A percentile compares a stretch with the other conserved stretches of the same genome.
Evolutionary conservation across 75 land plant species (phyloP).

Genomic region (Cunninghamia lanceolata): DNA sequence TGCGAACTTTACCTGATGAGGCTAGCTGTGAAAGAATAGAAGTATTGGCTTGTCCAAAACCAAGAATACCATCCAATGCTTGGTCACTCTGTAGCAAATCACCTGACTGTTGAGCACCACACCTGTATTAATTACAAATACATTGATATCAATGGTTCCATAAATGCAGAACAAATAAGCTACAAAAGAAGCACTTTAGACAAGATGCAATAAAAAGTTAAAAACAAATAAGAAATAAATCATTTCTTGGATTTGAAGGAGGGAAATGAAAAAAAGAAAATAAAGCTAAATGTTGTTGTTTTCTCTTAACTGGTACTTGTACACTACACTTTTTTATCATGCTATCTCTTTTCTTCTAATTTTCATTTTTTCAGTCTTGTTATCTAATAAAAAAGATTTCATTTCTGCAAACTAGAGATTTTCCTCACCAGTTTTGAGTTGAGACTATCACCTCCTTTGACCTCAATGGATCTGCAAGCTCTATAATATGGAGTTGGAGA

Average conservation of each 20-base stretch:
- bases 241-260: not conserved
- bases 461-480: not conserved
- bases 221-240: not conserved
- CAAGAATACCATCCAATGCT: constrained; percentile 85
- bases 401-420: not conserved
- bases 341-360: not conserved
- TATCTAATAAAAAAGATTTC: not conserved
- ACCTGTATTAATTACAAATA: constrained; percentile 25
- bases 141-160: not conserved
- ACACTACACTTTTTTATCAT: not conserved
- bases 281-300: not conserved
- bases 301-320: not conserved
- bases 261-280: not conserved
- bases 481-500: not conserved
- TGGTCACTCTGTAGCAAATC: constrained; percentile 41
- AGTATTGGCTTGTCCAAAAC: constrained; percentile 74
- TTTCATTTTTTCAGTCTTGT: not conserved
- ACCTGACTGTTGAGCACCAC: constrained; percentile 58
- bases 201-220: not conserved
- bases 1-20: constrained; percentile 46
- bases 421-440: not conserved
- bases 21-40: constrained; percentile 76
- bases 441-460: not conserved
- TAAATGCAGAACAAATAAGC: not conserved
- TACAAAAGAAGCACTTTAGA: not conserved